phyloP scores from a whole-genome alignment of 441 rosid genomes.

The Corymbia calophylla region DNA sequence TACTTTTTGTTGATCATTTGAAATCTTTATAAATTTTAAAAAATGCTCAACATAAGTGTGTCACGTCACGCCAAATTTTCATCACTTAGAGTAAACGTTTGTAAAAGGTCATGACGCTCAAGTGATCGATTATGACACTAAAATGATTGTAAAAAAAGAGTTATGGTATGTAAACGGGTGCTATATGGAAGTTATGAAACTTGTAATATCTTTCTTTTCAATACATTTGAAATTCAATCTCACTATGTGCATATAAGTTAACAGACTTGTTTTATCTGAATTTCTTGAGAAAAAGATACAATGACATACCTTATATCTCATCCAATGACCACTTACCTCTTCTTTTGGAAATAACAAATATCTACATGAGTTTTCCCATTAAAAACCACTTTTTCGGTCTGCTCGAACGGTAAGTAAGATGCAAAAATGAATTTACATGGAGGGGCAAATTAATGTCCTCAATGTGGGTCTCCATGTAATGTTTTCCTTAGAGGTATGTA shows the following conservation, averaged over 20 bases:
- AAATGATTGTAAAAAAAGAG: not conserved
- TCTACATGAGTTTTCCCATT: not conserved
- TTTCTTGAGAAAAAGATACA: not conserved
- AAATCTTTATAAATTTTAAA: not conserved
- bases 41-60: not conserved
- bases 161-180: rapidly evolving
- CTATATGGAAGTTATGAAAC: not conserved
- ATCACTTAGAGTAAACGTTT: not conserved
- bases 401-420: not conserved
- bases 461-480: not conserved
- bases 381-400: not conserved
- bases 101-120: rapidly evolving
- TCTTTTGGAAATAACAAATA: not conserved
- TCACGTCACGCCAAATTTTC: too few relatives aligned
- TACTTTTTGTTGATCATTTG: not conserved
- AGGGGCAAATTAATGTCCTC: not conserved
- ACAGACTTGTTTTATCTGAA: not conserved
- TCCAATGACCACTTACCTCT: not conserved
- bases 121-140: not conserved
- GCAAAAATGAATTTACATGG: not conserved
- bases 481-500: not conserved
- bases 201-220: too few relatives aligned
- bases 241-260: not conserved
- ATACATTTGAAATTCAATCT: not conserved
- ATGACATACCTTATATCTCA: not conserved